Conservation (phyloP, 2,329 filamentous ascomycete genomes). For the Cladosporium sp. region DNA sequence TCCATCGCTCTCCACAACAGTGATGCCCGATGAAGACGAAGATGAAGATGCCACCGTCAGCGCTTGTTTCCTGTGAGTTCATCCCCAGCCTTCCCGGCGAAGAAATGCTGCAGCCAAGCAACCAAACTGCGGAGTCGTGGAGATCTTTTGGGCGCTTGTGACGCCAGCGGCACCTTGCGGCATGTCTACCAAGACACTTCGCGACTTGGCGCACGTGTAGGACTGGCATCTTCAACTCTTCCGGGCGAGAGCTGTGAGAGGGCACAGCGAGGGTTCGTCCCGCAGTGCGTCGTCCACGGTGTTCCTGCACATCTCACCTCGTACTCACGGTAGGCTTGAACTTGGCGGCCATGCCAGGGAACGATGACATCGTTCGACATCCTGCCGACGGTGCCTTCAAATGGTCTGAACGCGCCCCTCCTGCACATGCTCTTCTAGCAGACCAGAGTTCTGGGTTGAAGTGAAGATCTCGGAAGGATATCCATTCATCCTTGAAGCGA, state of each 20-base stretch:
- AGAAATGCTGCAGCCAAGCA: slow-evolving; percentile 9
- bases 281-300: not conserved
- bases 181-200: slow-evolving; percentile 5
- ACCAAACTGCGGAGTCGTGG: slow-evolving; percentile 5
- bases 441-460: not conserved
- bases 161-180: slow-evolving; percentile 15
- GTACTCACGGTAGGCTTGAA: not conserved
- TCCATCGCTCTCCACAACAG: not conserved
- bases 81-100: slow-evolving; percentile 3
- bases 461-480: not conserved
- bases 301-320: not conserved
- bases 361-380: slow-evolving; percentile 7
- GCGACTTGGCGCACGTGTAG: slow-evolving; percentile 19
- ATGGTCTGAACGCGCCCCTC: slow-evolving; percentile 1
- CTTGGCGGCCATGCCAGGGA: slow-evolving; percentile 9
- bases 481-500: not conserved
- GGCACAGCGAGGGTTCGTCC: not conserved
- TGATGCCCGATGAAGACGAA: not conserved
- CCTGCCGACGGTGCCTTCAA: slow-evolving; percentile 5
- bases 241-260: not conserved
- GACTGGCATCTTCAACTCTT: slow-evolving; percentile 1
- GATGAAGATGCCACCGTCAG: not conserved
- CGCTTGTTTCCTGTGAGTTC: not conserved
- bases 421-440: not conserved
- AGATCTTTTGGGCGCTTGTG: slow-evolving; percentile 3